phyloP scores from a whole-genome alignment of 192 early-diverging fungal species.

The Glomus cerebriforme region DNA sequence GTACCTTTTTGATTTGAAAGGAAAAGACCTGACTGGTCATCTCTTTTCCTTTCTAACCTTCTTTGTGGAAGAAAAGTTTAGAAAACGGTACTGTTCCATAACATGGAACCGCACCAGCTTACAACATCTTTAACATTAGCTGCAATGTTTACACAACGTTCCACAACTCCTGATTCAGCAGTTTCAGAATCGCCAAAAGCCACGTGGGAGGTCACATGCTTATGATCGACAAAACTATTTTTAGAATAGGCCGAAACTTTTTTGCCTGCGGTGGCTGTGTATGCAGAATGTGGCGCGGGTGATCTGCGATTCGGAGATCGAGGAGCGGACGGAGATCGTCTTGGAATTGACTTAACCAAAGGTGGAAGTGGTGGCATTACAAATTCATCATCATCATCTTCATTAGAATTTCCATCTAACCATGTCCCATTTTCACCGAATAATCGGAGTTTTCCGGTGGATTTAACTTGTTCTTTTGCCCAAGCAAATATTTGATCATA shows the following conservation, averaged over 20 bases:
- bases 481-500: constrained; percentile 26
- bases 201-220: not conserved
- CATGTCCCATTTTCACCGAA: constrained; percentile 20
- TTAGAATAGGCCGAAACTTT: not conserved
- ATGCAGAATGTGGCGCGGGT: not conserved
- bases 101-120: constrained; percentile 28
- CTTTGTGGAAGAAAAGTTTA: constrained; percentile 15
- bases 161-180: constrained; percentile 13
- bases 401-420: not conserved
- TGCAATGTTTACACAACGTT: constrained; percentile 20
- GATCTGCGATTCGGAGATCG: not conserved
- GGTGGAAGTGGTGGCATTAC: constrained; percentile 4
- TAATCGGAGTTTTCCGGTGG: constrained; percentile 6
- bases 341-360: not conserved
- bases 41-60: not conserved
- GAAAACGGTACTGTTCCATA: constrained; percentile 28
- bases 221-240: not conserved
- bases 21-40: not conserved
- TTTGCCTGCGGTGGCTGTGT: not conserved
- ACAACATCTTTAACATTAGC: constrained; percentile 30
- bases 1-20: not conserved
- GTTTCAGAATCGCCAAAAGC: not conserved
- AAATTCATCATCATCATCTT: constrained; percentile 8
- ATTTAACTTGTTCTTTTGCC: constrained; percentile 29
- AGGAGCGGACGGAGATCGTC: not conserved